A percentile compares a stretch with the other conserved stretches of the same genome.
Evolutionary conservation across 176 grass and related monocot species (phyloP).

Genomic region (Oryza rufipogon): DNA sequence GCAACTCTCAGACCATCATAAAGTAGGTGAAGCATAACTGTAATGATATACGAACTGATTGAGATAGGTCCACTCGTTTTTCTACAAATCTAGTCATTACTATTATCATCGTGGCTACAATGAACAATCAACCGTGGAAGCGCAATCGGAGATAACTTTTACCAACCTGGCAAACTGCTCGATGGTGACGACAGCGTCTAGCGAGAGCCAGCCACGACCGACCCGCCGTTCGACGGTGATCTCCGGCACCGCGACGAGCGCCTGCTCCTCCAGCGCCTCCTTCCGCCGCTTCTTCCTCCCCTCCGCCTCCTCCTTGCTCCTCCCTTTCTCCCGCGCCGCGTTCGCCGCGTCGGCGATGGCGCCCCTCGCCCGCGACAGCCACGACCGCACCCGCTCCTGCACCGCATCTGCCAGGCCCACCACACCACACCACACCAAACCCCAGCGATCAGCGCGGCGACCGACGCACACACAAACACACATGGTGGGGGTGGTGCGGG

Average conservation of each 20-base stretch:
- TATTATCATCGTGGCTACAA: constrained; percentile 7
- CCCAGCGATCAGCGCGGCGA: constrained; percentile 19
- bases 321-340: constrained; percentile 48
- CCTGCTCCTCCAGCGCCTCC: constrained; percentile 58
- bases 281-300: constrained; percentile 54
- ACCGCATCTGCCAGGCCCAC: constrained; percentile 48
- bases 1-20: constrained; percentile 7
- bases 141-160: neutral
- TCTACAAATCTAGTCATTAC: neutral
- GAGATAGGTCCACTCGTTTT: constrained; percentile 16
- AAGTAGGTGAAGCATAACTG: neutral
- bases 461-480: neutral
- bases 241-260: constrained; percentile 58
- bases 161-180: constrained; percentile 89
- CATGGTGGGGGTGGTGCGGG: neutral
- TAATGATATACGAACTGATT: neutral
- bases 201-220: constrained; percentile 59
- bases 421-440: neutral
- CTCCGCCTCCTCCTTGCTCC: constrained; percentile 46
- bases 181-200: constrained; percentile 71
- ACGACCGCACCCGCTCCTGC: constrained; percentile 64
- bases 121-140: neutral
- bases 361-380: constrained; percentile 60
- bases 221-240: constrained; percentile 71
- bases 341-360: constrained; percentile 47